Evolutionary conservation across 352 stramenopile genomes (phyloP).

Genomic region (Phytophthora pistaciae): DNA sequence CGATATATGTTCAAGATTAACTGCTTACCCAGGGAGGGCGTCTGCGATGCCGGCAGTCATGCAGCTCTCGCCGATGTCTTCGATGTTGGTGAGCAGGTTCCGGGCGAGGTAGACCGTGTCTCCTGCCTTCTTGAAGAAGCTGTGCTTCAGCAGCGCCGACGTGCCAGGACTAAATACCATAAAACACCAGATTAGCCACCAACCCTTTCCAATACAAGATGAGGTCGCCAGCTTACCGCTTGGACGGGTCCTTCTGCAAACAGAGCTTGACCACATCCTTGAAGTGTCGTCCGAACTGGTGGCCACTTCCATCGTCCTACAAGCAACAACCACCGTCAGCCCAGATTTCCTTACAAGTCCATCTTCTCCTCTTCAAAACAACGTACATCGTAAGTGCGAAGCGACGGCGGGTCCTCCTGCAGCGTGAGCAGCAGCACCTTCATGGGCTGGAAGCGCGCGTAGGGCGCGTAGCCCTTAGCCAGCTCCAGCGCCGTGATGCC

Average conservation of each 20-base stretch:
- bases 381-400: slow-evolving; percentile 90
- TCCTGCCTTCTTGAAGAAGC: slow-evolving; percentile 91
- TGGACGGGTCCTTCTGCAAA: slow-evolving; percentile 89
- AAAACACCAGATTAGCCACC: background rate
- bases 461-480: slow-evolving; percentile 98
- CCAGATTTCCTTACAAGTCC: background rate
- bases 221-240: slow-evolving; percentile 55
- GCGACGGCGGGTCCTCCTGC: slow-evolving; percentile 95
- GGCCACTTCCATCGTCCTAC: slow-evolving; percentile 81
- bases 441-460: slow-evolving; percentile 98
- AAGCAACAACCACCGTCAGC: slow-evolving; percentile 7
- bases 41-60: slow-evolving; percentile 88
- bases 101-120: slow-evolving; percentile 72
- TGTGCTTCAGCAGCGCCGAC: slow-evolving; percentile 87
- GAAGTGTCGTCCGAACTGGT: slow-evolving; percentile 89
- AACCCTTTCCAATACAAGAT: background rate
- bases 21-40: slow-evolving; percentile 75
- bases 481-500: slow-evolving; percentile 99
- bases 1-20: background rate
- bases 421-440: slow-evolving; percentile 98
- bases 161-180: slow-evolving; percentile 68
- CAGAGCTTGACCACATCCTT: slow-evolving; percentile 92
- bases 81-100: slow-evolving; percentile 77
- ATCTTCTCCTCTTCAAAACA: background rate
- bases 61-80: slow-evolving; percentile 91